Conservation (phyloP, 352 stramenopile genomes). For the Globisporangium sylvaticum region DNA sequence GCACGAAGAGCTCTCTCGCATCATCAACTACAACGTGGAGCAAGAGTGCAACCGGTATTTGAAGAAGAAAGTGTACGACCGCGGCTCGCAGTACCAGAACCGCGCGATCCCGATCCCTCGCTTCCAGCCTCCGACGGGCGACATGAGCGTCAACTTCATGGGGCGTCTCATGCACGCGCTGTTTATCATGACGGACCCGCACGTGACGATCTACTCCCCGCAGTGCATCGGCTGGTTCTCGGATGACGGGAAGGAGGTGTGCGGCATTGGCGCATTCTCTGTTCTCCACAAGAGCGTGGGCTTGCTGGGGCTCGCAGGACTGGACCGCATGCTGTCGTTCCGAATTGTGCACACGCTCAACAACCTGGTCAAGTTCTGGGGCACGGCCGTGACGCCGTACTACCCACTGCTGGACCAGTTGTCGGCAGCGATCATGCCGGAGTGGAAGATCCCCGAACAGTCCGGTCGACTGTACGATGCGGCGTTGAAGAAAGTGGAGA, state of each 20-base stretch:
- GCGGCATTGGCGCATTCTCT: constrained; percentile 85
- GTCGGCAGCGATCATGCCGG: constrained; percentile 70
- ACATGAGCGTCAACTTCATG: constrained; percentile 93
- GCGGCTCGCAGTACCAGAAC: constrained; percentile 88
- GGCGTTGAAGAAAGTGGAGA: constrained; percentile 91
- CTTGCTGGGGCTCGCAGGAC: constrained; percentile 84
- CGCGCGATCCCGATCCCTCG: constrained; percentile 91
- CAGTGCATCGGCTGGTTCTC: constrained; percentile 93
- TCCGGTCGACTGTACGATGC: constrained; percentile 83
- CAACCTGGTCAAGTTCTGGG: constrained; percentile 93
- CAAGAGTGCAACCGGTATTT: constrained; percentile 94
- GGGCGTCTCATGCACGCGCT: constrained; percentile 90
- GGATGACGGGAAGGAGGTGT: constrained; percentile 80
- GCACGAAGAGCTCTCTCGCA: constrained; percentile 92
- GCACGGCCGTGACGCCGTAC: constrained; percentile 85
- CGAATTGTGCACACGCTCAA: constrained; percentile 92
- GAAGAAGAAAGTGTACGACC: constrained; percentile 93
- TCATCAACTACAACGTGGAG: constrained; percentile 96
- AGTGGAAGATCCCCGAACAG: constrained; percentile 89
- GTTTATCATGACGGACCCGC: constrained; percentile 90
- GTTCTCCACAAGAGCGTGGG: constrained; percentile 91
- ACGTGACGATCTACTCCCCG: constrained; percentile 89
- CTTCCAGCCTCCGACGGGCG: constrained; percentile 78
- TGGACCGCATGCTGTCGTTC: constrained; percentile 92
- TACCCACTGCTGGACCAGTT: constrained; percentile 88